Percentiles rank a stretch among this genome's conserved stretches.
phyloP scores from a whole-genome alignment of 495 filamentous ascomycete genomes.

The Apiosordaria backusii region DNA sequence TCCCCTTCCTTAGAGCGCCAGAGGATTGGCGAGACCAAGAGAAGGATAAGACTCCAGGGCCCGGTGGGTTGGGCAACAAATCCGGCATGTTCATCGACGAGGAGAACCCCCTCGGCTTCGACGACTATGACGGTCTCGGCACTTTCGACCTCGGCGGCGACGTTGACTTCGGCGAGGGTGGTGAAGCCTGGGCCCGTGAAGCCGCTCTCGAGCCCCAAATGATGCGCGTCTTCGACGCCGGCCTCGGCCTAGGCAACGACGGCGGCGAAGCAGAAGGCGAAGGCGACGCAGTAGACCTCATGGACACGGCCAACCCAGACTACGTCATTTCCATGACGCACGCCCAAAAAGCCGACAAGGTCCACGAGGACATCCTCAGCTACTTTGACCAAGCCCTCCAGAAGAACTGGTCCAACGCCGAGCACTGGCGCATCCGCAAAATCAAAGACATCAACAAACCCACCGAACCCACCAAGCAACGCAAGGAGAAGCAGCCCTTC shows the following conservation, averaged over 20 bases:
- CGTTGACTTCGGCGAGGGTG: constrained; percentile 70
- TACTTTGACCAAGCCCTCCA: constrained; percentile 95
- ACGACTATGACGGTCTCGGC: constrained; percentile 73
- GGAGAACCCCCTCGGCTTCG: constrained; percentile 73
- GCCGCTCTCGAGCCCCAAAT: constrained; percentile 62
- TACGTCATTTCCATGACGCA: constrained; percentile 72
- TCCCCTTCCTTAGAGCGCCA: constrained; percentile 85
- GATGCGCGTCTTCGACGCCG: constrained; percentile 56
- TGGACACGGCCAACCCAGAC: constrained; percentile 56
- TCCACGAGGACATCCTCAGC: constrained; percentile 88
- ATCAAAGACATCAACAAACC: constrained; percentile 79
- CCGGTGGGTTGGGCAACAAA: constrained; percentile 54
- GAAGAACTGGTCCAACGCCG: constrained; percentile 98
- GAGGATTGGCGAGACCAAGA: constrained; percentile 78
- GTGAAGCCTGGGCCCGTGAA: constrained; percentile 68
- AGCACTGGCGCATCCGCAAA: constrained; percentile 94
- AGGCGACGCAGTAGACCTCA: constrained; percentile 57
- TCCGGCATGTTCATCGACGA: constrained; percentile 82
- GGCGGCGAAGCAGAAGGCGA: constrained; percentile 50
- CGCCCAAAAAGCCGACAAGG: constrained; percentile 52
- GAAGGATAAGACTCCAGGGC: constrained; percentile 49
- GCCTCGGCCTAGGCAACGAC: constrained; percentile 48
- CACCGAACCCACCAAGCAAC: constrained; percentile 51
- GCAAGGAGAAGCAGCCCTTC: constrained; percentile 95
- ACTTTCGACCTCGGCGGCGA: constrained; percentile 70